phyloP scores from a whole-genome alignment of 1,139 yeast genomes.

The Suhomyces taliae region DNA sequence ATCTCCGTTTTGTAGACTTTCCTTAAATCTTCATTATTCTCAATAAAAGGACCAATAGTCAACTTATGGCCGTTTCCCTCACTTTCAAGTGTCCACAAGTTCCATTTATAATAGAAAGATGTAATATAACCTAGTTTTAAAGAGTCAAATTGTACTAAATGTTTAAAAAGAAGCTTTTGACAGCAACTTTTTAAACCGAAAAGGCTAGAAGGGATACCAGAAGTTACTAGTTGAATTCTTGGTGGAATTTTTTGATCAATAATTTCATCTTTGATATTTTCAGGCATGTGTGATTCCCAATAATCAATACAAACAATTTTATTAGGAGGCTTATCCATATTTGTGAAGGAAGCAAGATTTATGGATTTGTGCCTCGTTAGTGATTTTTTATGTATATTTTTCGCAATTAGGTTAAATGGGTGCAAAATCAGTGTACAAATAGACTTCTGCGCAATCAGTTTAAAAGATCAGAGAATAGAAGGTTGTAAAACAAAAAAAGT shows the following conservation, averaged over 20 bases:
- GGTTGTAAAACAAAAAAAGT: too few species aligned
- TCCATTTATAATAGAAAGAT: slow-evolving; percentile 12
- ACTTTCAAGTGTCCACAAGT: slow-evolving; percentile 9
- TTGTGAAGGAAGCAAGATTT: too few species aligned
- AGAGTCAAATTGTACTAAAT: background rate
- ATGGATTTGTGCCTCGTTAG: too few species aligned
- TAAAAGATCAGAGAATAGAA: too few species aligned
- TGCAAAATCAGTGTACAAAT: too few species aligned
- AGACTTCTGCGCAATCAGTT: too few species aligned
- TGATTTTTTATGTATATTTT: too few species aligned
- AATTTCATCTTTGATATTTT: too few species aligned
- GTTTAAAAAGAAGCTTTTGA: slow-evolving; percentile 11
- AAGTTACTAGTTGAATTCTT: background rate
- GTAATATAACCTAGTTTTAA: slow-evolving; percentile 1
- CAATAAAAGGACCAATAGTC: slow-evolving; percentile 3
- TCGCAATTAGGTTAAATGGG: too few species aligned
- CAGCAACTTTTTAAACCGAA: slow-evolving; percentile 4
- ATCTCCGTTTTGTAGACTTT: slow-evolving; percentile 2
- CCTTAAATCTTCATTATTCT: slow-evolving; percentile 7
- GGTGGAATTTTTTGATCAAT: background rate
- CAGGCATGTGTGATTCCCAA: too few species aligned
- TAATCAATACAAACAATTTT: too few species aligned
- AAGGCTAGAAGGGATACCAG: slow-evolving; percentile 10
- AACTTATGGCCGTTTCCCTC: background rate
- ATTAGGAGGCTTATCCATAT: too few species aligned